Evolutionary conservation across 2,329 filamentous ascomycete genomes (phyloP).

Genomic region (Penicillium sp.): DNA sequence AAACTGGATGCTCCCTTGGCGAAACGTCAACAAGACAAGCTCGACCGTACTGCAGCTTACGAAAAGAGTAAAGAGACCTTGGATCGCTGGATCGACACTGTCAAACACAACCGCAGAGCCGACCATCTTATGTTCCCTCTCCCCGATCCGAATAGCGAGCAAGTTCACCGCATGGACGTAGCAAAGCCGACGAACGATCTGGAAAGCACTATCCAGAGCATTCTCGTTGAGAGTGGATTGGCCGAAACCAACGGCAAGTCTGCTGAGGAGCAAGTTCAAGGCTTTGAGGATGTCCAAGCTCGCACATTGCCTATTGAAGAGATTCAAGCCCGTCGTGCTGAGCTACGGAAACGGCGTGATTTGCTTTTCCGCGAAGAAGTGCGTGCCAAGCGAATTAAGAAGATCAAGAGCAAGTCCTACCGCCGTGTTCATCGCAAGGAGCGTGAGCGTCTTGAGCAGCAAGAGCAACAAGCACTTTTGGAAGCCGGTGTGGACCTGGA

Average conservation of each 20-base stretch:
- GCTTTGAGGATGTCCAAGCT: constrained; percentile 68
- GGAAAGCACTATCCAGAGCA: constrained; percentile 81
- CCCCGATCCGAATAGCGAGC: constrained; percentile 65
- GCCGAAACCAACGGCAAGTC: constrained; percentile 58
- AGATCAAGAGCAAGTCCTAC: constrained; percentile 98
- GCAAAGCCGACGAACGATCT: constrained; percentile 74
- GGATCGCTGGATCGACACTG: constrained; percentile 88
- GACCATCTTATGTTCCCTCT: constrained; percentile 90
- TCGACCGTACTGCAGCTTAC: constrained; percentile 81
- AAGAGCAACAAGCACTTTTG: constrained; percentile 58
- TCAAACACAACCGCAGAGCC: constrained; percentile 88
- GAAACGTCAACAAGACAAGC: constrained; percentile 79
- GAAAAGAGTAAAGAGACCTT: constrained; percentile 90
- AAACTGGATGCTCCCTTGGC: constrained; percentile 82
- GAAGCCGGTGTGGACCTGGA: constrained; percentile 62
- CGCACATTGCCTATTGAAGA: constrained; percentile 73
- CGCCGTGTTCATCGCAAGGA: constrained; percentile 87
- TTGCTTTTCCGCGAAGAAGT: constrained; percentile 85
- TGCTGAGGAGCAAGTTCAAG: constrained; percentile 65
- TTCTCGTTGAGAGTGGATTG: constrained; percentile 86
- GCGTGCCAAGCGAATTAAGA: constrained; percentile 89
- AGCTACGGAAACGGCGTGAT: constrained; percentile 78
- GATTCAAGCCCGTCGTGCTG: constrained; percentile 69
- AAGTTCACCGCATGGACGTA: constrained; percentile 56
- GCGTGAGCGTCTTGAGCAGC: constrained; percentile 59